Conservation (phyloP, 225 moss, liverwort and hornwort genomes). For the Polytrichum commune region DNA sequence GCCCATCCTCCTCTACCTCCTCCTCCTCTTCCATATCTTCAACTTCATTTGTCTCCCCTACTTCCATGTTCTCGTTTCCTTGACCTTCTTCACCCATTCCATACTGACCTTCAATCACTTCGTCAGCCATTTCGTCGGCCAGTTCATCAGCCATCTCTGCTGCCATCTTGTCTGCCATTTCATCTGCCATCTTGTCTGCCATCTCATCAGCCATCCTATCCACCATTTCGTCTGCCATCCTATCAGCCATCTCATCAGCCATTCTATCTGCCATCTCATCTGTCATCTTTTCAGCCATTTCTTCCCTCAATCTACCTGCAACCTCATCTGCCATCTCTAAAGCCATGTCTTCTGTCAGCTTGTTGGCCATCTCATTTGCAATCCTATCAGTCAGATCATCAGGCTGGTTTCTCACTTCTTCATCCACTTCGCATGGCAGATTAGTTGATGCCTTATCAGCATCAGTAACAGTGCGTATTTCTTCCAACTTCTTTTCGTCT, state of each 20-base stretch:
- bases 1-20: slow-evolving; percentile 56
- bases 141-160: slow-evolving; percentile 56
- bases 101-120: slow-evolving; percentile 55
- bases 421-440: slow-evolving; percentile 3
- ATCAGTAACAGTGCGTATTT: slow-evolving; percentile 12
- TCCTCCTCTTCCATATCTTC: slow-evolving; percentile 64
- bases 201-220: slow-evolving; percentile 45
- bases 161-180: slow-evolving; percentile 54
- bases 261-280: slow-evolving; percentile 29
- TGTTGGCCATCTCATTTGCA: slow-evolving; percentile 46
- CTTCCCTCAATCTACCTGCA: slow-evolving; percentile 37
- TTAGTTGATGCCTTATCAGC: slow-evolving; percentile 3
- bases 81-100: slow-evolving; percentile 24
- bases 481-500: slow-evolving; percentile 21
- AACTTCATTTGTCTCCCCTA: slow-evolving; percentile 50
- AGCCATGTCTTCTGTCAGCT: slow-evolving; percentile 51
- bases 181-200: slow-evolving; percentile 40
- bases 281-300: slow-evolving; percentile 27
- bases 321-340: slow-evolving; percentile 51
- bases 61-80: slow-evolving; percentile 50
- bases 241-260: slow-evolving; percentile 28
- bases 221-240: slow-evolving; percentile 37
- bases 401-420: slow-evolving; percentile 7
- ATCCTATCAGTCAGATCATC: slow-evolving; percentile 20
- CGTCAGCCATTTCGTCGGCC: slow-evolving; percentile 71